Percentiles rank a stretch among this genome's conserved stretches.
phyloP scores from a whole-genome alignment of 1,284 basidiomycete genomes.

The Cutaneotrichosporon sp. region DNA sequence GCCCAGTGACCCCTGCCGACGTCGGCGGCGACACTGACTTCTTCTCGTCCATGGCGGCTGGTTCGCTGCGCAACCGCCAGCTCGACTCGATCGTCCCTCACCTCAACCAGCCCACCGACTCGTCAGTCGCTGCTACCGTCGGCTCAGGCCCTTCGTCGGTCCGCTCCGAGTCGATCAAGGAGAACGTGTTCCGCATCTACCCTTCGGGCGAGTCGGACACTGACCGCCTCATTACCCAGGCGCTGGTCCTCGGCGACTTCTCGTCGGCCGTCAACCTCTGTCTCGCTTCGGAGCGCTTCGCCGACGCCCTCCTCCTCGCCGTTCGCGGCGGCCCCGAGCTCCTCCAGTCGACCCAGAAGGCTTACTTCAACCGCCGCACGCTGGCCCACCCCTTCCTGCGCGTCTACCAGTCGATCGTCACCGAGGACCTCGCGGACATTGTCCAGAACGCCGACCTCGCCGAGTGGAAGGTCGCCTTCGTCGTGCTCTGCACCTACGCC shows the following conservation, averaged over 20 bases:
- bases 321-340: conserved; percentile 88
- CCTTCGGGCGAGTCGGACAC: conserved; percentile 83
- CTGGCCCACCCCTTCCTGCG: conserved; percentile 82
- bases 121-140: conserved; percentile 85
- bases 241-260: conserved; percentile 93
- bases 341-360: conserved; percentile 85
- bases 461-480: conserved; percentile 98
- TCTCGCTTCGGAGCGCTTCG: conserved; percentile 83
- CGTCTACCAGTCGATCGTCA: conserved; percentile 92
- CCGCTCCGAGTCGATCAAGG: conserved; percentile 66
- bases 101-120: conserved; percentile 73
- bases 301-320: conserved; percentile 91
- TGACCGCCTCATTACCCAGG: conserved; percentile 86
- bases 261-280: conserved; percentile 89
- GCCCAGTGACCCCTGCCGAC: conserved; percentile 53
- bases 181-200: conserved; percentile 87
- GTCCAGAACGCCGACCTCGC: conserved; percentile 92
- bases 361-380: conserved; percentile 85
- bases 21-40: conserved; percentile 72
- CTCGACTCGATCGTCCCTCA: conserved; percentile 72
- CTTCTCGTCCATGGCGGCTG: conserved; percentile 73
- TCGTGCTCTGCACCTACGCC: conserved; percentile 95
- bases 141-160: conserved; percentile 84
- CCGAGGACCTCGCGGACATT: conserved; percentile 86
- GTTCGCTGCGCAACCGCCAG: conserved; percentile 59